These are phyloP conservation scores for Morella rubra DNA, from an alignment of 306 rosid genomes.

Conservation along the genomic window DNA sequence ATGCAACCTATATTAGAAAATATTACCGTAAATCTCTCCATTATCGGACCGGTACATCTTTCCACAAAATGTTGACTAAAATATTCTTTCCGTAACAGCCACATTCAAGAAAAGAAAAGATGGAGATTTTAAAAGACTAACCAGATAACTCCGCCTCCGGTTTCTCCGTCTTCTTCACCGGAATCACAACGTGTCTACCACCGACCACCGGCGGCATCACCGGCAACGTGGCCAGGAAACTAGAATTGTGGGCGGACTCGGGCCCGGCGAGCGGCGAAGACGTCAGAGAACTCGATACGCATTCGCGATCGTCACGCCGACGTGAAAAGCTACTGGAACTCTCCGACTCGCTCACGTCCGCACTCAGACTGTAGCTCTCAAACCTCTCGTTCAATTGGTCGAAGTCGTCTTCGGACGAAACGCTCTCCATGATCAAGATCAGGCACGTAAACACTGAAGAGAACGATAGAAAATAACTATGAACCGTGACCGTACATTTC, in stretches of 20 bases:
- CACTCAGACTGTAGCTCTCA: conserved; percentile 41
- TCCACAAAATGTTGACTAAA: too few relatives aligned
- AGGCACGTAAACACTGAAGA: not conserved
- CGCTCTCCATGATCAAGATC: conserved; percentile 29
- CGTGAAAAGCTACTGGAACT: conserved; percentile 27
- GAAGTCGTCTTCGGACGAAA: conserved; percentile 39
- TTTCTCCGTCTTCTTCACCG: conserved; percentile 6
- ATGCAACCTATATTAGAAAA: not conserved
- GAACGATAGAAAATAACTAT: not conserved
- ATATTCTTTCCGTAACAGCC: not conserved
- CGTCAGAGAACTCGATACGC: conserved; percentile 24
- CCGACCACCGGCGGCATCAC: conserved; percentile 17
- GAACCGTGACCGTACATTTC: conserved; percentile 14
- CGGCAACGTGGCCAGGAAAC: not conserved
- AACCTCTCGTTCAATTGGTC: conserved; percentile 31
- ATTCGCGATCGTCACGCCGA: conserved; percentile 20
- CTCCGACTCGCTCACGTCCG: conserved; percentile 46
- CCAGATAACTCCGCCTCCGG: conserved; percentile 32
- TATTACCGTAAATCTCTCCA: not conserved
- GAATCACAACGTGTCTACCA: conserved; percentile 22
- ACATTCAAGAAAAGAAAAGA: not conserved
- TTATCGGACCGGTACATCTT: too few relatives aligned
- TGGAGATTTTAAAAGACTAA: conserved; percentile 11
- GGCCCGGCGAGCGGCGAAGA: conserved; percentile 27
- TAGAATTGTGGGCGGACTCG: not conserved